Evolutionary conservation across 306 rosid species (phyloP).

Genomic region (Acacia confusa): DNA sequence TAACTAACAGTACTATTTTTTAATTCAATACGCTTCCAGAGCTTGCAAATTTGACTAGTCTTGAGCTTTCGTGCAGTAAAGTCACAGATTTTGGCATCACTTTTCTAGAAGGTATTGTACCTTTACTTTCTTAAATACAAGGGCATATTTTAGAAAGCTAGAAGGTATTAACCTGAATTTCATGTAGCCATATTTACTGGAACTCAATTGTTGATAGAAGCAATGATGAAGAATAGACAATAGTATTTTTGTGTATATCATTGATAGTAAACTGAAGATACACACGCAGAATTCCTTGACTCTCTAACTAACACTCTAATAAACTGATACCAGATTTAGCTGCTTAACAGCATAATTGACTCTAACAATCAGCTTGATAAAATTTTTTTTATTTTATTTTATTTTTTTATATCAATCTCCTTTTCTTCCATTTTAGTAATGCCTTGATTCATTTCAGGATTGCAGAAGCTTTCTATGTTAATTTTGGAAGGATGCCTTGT

Average conservation of each 20-base stretch:
- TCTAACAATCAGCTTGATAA: background rate
- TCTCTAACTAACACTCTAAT: background rate
- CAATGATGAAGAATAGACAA: background rate
- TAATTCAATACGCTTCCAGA: slow-evolving; percentile 54
- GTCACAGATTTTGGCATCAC: slow-evolving; percentile 78
- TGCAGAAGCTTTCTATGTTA: slow-evolving; percentile 66
- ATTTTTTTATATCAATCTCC: background rate
- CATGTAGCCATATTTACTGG: slow-evolving; percentile 21
- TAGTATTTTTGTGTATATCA: background rate
- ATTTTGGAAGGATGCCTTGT: slow-evolving; percentile 93
- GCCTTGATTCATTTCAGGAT: slow-evolving; percentile 59
- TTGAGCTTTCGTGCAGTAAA: slow-evolving; percentile 82
- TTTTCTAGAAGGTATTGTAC: slow-evolving; percentile 66
- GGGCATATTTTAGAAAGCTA: background rate
- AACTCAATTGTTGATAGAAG: slow-evolving; percentile 3
- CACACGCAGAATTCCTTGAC: background rate
- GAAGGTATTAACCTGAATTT: slow-evolving; percentile 13
- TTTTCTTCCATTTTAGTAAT: slow-evolving; percentile 8
- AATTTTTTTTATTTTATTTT: background rate
- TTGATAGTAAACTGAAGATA: background rate
- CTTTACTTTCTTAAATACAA: slow-evolving; percentile 10
- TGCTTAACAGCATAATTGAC: background rate
- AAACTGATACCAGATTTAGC: background rate
- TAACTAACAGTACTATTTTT: slow-evolving; percentile 24
- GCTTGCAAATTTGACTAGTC: slow-evolving; percentile 66